Base-by-base conservation (phyloP, 2,329 filamentous ascomycete genomes). In the Botrytis paeoniae region DNA sequence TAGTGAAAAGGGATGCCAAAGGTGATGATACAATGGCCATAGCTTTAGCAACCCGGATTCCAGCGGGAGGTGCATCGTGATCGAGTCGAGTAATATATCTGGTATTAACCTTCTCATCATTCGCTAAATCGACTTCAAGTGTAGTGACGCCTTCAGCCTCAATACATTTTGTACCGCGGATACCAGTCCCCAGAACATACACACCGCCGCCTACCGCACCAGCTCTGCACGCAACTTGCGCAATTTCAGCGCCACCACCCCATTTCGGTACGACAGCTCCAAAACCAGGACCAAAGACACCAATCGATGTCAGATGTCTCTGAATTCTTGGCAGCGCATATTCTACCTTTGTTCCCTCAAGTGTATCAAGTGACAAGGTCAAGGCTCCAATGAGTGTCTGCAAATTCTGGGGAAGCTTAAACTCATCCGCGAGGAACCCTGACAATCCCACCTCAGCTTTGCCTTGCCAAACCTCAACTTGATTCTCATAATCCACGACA, bases 231-330 rank as follows among this genome's bases (percentile, higher is more conserved):
- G 91, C 93, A 37, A 97, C 94, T 84, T 99, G 95, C 43, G 93
- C 90, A 74, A 98, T 89, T 82, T 99, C 95, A 45, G 94, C 92
- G 64, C 92, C 86, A 41, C 95, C 94, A 64, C 95, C 95, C 91
- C 94, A 99, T 85, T 97, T 98, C 35, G 95, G 92, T 77, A 97
- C 89, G 20, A 99, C 89, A 64, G 94, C 93, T 69, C 93, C 93
- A 80, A 98, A 98, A 16, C 95, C 94, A 65, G 92, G 88, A 0
- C 95, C 95, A 78, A 98, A 95, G 7, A 93, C 84, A 12, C 95
- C 95, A 82, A 97, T 95, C 0, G 95, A 98, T 22, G 89, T 88
- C 69, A 98, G 84, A 82, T 99, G 95, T 62, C 91, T 89, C 77
- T 92, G 87, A 73, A 98, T 92, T 39, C 89, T 87, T 3, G 89